Percentiles rank a stretch among this genome's conserved stretches.
These are phyloP conservation scores for Heracleum sosnowskyi DNA, from an alignment of 129 eudicot species.

Conservation along the genomic window DNA sequence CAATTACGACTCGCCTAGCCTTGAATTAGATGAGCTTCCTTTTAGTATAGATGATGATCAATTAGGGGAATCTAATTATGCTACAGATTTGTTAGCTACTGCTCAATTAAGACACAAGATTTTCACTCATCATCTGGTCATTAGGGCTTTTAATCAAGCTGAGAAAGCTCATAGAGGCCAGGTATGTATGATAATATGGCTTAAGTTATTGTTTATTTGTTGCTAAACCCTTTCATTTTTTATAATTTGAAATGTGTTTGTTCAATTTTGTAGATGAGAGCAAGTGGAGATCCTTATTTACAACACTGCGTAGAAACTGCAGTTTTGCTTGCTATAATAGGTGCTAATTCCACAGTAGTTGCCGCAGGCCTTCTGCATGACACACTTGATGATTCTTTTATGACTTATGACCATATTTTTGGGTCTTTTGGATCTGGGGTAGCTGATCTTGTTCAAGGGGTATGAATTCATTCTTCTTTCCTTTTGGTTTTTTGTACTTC, in stretches of 20 bases:
- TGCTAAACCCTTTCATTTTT: not conserved
- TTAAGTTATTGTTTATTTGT: not conserved
- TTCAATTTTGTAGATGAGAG: slow-evolving; percentile 44
- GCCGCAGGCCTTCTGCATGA: slow-evolving; percentile 98
- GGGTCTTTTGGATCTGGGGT: slow-evolving; percentile 65
- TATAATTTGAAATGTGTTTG: not conserved
- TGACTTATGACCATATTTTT: slow-evolving; percentile 50
- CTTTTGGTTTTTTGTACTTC: not conserved
- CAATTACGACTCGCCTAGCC: slow-evolving; percentile 38
- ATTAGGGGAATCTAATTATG: slow-evolving; percentile 34
- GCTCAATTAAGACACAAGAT: slow-evolving; percentile 67
- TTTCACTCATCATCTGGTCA: slow-evolving; percentile 53
- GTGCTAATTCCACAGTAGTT: slow-evolving; percentile 85
- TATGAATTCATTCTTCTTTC: not conserved
- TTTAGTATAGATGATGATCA: slow-evolving; percentile 68
- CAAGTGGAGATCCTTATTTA: slow-evolving; percentile 89
- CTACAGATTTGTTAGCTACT: slow-evolving; percentile 37
- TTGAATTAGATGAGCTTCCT: slow-evolving; percentile 53
- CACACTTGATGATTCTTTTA: slow-evolving; percentile 75
- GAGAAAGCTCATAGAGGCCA: slow-evolving; percentile 91
- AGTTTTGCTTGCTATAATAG: slow-evolving; percentile 62
- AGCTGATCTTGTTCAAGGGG: slow-evolving; percentile 87
- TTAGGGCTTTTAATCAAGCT: slow-evolving; percentile 80
- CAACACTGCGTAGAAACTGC: slow-evolving; percentile 95
- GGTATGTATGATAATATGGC: not conserved